phyloP scores from a whole-genome alignment of 164 flowering plant species.

The Vitis rotundifolia region DNA sequence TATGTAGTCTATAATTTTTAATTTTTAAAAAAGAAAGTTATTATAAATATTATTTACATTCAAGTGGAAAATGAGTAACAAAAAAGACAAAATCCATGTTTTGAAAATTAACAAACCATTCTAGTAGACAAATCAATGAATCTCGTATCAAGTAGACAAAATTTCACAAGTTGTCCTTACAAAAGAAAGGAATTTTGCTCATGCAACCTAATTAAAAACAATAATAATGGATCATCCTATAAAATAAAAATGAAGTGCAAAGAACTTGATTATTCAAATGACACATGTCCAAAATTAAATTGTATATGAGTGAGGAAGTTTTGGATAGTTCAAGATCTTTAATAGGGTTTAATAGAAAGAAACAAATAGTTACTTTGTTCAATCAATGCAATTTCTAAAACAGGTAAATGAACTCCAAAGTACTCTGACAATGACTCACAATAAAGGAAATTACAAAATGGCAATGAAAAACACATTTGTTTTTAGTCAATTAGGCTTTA shows the following conservation, averaged over 20 bases:
- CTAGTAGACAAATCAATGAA: neutral
- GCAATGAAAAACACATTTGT: slow-evolving; percentile 47
- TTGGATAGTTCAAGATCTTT: neutral
- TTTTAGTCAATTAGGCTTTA: slow-evolving; percentile 59
- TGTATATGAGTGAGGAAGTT: too few relatives aligned
- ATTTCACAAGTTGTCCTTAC: neutral
- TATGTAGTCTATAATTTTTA: too few relatives aligned
- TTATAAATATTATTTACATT: too few relatives aligned
- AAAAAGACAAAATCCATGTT: neutral
- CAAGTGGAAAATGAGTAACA: neutral
- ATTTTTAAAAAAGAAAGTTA: too few relatives aligned
- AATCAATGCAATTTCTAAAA: neutral
- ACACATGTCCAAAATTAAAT: neutral
- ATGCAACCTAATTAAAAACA: neutral
- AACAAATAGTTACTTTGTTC: neutral
- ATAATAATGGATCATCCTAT: neutral
- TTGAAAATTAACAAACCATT: neutral
- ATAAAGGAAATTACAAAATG: slow-evolving; percentile 50
- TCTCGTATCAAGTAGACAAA: neutral
- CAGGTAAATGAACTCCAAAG: neutral
- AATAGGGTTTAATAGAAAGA: neutral
- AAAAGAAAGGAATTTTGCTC: neutral
- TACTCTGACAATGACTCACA: slow-evolving; percentile 11
- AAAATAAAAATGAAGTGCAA: neutral
- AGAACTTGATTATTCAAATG: neutral